Evolutionary conservation across 23 red algal species (phyloP).

Genomic region (Agarophyton chilense): DNA sequence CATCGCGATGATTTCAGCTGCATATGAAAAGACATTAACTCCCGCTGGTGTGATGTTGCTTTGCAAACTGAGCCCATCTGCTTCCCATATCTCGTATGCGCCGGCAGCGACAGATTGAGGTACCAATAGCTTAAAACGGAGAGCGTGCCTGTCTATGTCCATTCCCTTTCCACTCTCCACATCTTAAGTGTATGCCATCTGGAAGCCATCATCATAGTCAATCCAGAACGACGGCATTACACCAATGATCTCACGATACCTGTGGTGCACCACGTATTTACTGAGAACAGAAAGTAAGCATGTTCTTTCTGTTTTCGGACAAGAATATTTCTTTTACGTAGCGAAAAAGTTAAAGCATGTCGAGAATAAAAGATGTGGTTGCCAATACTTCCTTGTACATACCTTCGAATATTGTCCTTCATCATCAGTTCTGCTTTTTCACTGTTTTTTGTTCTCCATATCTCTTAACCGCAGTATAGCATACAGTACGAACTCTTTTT

Average conservation of each 20-base stretch:
- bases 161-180: not conserved
- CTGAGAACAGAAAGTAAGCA: no score
- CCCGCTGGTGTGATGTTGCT: not conserved
- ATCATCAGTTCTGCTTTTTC: no score
- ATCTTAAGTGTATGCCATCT: not conserved
- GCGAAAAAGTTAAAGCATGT: no score
- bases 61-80: not conserved
- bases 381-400: no score
- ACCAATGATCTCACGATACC: not conserved
- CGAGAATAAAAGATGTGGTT: no score
- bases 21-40: not conserved
- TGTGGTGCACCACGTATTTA: no score
- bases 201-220: not conserved
- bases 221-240: not conserved
- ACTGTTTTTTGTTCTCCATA: no score
- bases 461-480: no score
- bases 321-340: no score
- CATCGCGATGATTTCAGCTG: not conserved
- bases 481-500: no score
- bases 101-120: not conserved
- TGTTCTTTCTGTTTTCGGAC: no score
- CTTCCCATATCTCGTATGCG: not conserved
- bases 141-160: not conserved
- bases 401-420: no score
- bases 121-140: not conserved